phyloP scores from a whole-genome alignment of 2,329 filamentous ascomycete genomes.

The Trichoderma harzianum region DNA sequence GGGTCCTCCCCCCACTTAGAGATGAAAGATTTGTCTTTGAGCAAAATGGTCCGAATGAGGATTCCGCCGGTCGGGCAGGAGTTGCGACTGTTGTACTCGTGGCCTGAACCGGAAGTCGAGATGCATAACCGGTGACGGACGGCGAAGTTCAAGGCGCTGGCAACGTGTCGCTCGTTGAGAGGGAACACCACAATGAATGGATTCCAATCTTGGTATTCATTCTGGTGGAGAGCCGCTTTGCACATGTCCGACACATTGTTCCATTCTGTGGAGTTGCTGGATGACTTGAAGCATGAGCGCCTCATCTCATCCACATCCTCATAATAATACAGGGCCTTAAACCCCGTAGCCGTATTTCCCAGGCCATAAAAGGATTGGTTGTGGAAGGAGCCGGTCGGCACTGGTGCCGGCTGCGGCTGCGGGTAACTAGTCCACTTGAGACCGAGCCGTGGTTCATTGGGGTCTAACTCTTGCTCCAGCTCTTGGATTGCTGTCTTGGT shows the following conservation, averaged over 20 bases:
- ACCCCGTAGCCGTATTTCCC: not conserved
- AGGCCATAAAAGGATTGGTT: not conserved
- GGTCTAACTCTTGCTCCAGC: not conserved
- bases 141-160: not conserved
- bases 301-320: not conserved
- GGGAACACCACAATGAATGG: not conserved
- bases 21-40: not conserved
- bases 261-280: not conserved
- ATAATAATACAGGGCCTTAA: not conserved
- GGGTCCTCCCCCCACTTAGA: not conserved
- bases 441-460: not conserved
- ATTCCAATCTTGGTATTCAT: not conserved
- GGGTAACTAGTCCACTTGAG: not conserved
- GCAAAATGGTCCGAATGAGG: not conserved
- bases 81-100: not conserved
- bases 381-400: not conserved
- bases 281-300: not conserved
- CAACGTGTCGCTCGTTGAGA: not conserved
- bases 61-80: not conserved
- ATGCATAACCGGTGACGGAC: not conserved
- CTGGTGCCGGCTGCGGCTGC: not conserved
- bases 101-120: not conserved
- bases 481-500: not conserved
- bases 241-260: not conserved
- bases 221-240: not conserved